A percentile compares a stretch with the other conserved stretches of the same genome.
phyloP scores from a whole-genome alignment of 2,329 filamentous ascomycete species.

The Raffaelea arxii region DNA sequence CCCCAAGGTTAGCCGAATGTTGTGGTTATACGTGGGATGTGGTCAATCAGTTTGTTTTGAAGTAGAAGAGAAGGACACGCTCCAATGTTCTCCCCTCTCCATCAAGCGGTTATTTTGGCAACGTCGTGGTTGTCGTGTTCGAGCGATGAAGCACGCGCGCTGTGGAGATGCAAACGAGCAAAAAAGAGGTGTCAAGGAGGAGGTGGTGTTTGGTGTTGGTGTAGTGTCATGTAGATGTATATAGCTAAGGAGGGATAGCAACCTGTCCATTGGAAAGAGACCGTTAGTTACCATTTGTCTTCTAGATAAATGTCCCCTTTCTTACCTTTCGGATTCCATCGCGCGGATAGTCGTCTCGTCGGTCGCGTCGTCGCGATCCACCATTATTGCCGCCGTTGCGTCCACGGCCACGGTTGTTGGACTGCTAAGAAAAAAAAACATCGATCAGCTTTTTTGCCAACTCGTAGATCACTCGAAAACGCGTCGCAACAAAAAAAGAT shows the following conservation, averaged over 20 bases:
- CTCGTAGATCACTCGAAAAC: too few species aligned
- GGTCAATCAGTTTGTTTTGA: too few species aligned
- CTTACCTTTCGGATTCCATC: slow-evolving; percentile 85
- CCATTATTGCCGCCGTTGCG: slow-evolving; percentile 17
- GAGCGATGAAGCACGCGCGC: too few species aligned
- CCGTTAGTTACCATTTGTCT: too few species aligned
- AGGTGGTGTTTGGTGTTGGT: neutral
- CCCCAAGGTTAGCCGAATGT: slow-evolving; percentile 26
- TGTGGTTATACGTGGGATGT: too few species aligned
- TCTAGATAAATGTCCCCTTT: too few species aligned
- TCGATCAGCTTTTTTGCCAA: neutral
- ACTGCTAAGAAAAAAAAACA: slow-evolving; percentile 8
- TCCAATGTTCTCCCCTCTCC: too few species aligned
- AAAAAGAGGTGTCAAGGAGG: neutral
- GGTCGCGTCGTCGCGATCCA: slow-evolving; percentile 22
- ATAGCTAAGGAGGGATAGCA: slow-evolving; percentile 9
- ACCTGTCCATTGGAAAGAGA: slow-evolving; percentile 9
- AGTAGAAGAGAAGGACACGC: too few species aligned
- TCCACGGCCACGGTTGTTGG: slow-evolving; percentile 24
- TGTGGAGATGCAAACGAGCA: too few species aligned
- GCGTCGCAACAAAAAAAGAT: too few species aligned
- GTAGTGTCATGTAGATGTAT: neutral
- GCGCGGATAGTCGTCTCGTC: slow-evolving; percentile 48
- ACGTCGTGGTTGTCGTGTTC: too few species aligned
- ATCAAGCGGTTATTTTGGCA: too few species aligned